Percentiles rank a stretch among this genome's conserved stretches.
These are phyloP conservation scores for Metschnikowia cerradonensis DNA, from an alignment of 805 yeast species.

Conservation along the genomic window DNA sequence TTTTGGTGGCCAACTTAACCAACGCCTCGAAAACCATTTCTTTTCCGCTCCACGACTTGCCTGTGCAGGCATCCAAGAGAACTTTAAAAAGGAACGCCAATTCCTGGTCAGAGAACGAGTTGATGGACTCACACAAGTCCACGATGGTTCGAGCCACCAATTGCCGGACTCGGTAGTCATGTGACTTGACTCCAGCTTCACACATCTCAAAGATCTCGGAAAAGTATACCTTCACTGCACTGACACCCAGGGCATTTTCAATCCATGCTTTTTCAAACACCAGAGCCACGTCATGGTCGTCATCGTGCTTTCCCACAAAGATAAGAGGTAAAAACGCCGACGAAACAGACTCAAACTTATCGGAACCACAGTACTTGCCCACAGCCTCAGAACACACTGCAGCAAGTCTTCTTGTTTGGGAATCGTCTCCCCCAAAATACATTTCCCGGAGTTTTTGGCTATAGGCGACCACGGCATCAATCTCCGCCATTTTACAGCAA, in stretches of 20 bases:
- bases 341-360: conserved; percentile 58
- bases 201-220: conserved; percentile 60
- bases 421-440: conserved; percentile 55
- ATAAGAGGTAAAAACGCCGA: conserved; percentile 71
- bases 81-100: conserved; percentile 42
- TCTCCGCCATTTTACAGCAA: conserved; percentile 57
- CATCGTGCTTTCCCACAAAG: conserved; percentile 72
- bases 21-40: conserved; percentile 71
- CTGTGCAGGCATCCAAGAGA: conserved; percentile 58
- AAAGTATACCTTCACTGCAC: conserved; percentile 65
- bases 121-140: conserved; percentile 48
- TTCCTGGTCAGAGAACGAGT: conserved; percentile 14
- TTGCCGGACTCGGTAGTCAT: conserved; percentile 60
- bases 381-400: conserved; percentile 63
- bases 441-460: conserved; percentile 45
- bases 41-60: conserved; percentile 87
- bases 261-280: conserved; percentile 68
- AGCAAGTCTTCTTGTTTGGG: conserved; percentile 46
- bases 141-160: conserved; percentile 67
- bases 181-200: conserved; percentile 48
- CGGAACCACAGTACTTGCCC: conserved; percentile 58
- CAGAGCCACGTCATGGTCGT: conserved; percentile 40
- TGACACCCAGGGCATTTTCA: conserved; percentile 68
- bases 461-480: conserved; percentile 51
- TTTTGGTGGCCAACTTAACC: conserved; percentile 51